Evolutionary conservation across 257 asterid genomes (phyloP), one percentile per base, ranked within the genome.

Genomic region (Nicotiana tabacum): DNA sequence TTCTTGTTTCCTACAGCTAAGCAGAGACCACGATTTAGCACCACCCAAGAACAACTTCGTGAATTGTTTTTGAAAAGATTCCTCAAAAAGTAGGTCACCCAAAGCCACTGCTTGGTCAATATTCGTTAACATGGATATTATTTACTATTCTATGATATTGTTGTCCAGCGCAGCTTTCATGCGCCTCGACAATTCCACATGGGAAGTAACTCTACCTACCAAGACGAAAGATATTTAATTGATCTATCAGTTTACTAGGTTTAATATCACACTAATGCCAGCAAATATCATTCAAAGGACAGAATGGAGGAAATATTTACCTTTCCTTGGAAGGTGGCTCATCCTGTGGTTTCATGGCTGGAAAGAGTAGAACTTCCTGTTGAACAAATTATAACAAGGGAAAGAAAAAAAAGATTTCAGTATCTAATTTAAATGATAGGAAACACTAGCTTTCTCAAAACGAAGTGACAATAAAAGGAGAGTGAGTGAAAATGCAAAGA

Each of bases 301-400:
- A 15, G 57, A 39, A 57, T 27, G 32, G 65, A 78, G 1, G 13
- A 43, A 58, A 65, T 66, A 3, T 21, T n/a, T 85, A 93, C 92
- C 93, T 86, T 80, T 92, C 97, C 83, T 91, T 88, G 66, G 83
- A 78, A 9, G 89, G 32, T 66, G 97, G 91, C 60, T 93, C 97
- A 11, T 91, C 97, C 84, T 93, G 98, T 60, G 97, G 96, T 83
- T 92, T 95, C 98, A 95, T 93, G 29, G 98, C 98, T 8, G 98
- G 98, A 67, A 92, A 95, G 80, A 95, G 94, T 65, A 95, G 80
- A 61, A 95, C 98, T 86, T 93, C 98, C 98, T 94, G 97, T 60
- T 82, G 46, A 74, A 74, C 53, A 46, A 27, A 78, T 66, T n/a
- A 66, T 2, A 74, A 61, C 1, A 35, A 84, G 8, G 24, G 16